Evolutionary conservation across 768 basidiomycete species (phyloP).

Genomic region (Termitomyces sp.): DNA sequence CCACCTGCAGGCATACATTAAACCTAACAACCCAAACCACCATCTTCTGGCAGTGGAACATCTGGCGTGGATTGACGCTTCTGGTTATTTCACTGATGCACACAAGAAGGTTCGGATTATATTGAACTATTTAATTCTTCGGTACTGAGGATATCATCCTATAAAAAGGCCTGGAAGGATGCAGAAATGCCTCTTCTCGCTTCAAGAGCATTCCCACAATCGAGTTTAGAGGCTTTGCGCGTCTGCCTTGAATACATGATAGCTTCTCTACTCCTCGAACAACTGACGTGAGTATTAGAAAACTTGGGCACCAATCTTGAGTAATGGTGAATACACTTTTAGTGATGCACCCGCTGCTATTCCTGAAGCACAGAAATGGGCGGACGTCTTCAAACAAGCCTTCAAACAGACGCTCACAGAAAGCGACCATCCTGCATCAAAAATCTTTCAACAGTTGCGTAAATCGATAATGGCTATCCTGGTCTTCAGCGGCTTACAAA

Average conservation of each 20-base stretch:
- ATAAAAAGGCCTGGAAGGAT: background rate
- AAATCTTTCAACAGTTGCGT: slow-evolving; percentile 4
- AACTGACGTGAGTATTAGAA: slow-evolving; percentile 7
- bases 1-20: background rate
- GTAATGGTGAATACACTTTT: background rate
- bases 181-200: background rate
- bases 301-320: no score
- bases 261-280: slow-evolving; percentile 7
- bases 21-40: slow-evolving; percentile 7
- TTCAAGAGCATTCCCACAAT: slow-evolving; percentile 2
- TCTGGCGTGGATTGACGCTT: slow-evolving; percentile 8
- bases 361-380: slow-evolving; percentile 4
- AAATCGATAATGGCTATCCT: background rate
- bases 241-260: slow-evolving; percentile 8
- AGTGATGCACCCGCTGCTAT: slow-evolving; percentile 7
- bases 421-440: background rate
- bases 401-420: slow-evolving; percentile 2
- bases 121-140: no score
- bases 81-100: background rate
- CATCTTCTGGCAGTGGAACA: slow-evolving; percentile 6
- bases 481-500: background rate
- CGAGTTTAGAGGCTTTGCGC: background rate
- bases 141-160: no score
- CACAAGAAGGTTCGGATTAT: slow-evolving; percentile 1
- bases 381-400: slow-evolving; percentile 4